phyloP scores from a whole-genome alignment of 2,329 filamentous ascomycete genomes.

The Purpureocillium lavendulum region DNA sequence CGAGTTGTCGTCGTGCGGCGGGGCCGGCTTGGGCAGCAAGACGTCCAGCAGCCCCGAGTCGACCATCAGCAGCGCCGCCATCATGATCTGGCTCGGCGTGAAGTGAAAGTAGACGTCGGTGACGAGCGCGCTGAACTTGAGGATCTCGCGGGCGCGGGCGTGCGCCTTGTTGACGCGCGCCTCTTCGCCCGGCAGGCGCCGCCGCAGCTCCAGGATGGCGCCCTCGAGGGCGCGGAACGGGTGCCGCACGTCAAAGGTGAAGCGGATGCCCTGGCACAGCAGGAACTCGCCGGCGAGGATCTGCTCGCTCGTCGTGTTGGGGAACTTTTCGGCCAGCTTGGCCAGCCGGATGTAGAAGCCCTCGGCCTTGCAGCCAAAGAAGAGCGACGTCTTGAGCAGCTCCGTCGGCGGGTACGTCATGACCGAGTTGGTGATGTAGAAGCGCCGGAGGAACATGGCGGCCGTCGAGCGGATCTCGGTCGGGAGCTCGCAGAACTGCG shows the following conservation, averaged over 20 bases:
- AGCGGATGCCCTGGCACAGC: conserved; percentile 83
- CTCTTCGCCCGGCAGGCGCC: conserved; percentile 54
- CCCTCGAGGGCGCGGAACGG: conserved; percentile 85
- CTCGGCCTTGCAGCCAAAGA: conserved; percentile 90
- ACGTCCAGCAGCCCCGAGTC: conserved; percentile 55
- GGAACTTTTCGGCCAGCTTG: conserved; percentile 62
- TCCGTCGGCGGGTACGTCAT: conserved; percentile 94
- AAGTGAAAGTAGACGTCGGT: conserved; percentile 98
- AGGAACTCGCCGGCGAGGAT: conserved; percentile 89
- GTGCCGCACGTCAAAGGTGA: conserved; percentile 88
- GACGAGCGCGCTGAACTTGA: conserved; percentile 73
- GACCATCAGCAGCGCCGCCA: conserved; percentile 69
- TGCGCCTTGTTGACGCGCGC: conserved; percentile 54
- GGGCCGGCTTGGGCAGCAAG: conserved; percentile 32
- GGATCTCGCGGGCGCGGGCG: conserved; percentile 59
- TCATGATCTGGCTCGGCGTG: conserved; percentile 88
- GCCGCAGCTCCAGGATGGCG: conserved; percentile 71
- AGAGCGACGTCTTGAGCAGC: conserved; percentile 83
- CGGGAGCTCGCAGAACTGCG: conserved; percentile 42
- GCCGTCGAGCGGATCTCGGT: conserved; percentile 56
- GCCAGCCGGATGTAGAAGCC: conserved; percentile 62
- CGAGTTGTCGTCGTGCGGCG: conserved; percentile 16
- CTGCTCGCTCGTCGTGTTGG: conserved; percentile 65
- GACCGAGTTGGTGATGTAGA: conserved; percentile 90
- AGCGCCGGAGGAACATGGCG: conserved; percentile 82